A percentile compares a stretch with the other conserved stretches of the same genome.
Evolutionary conservation across 1,139 yeast genomes (phyloP).

Genomic region (Waltiozyma sp.): DNA sequence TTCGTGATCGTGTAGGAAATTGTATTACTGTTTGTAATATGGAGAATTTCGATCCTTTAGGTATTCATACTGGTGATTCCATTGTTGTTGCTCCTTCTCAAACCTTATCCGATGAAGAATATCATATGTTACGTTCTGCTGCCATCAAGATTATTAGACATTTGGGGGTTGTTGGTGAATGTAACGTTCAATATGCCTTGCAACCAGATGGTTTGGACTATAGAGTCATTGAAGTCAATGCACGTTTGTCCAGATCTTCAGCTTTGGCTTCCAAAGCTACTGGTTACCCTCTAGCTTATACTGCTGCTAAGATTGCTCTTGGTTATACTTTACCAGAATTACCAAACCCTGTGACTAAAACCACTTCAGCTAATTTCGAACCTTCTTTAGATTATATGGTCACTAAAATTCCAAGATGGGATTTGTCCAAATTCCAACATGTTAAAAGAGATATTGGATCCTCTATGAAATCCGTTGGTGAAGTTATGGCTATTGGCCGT

Average conservation of each 20-base stretch:
- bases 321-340: slow-evolving; percentile 92
- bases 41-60: slow-evolving; percentile 98
- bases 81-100: slow-evolving; percentile 98
- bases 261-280: slow-evolving; percentile 98
- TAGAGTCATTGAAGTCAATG: slow-evolving; percentile 95
- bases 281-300: slow-evolving; percentile 96
- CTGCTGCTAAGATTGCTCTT: slow-evolving; percentile 94
- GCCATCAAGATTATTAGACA: slow-evolving; percentile 97
- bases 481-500: slow-evolving; percentile 98
- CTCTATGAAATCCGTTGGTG: slow-evolving; percentile 98
- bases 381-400: slow-evolving; percentile 96
- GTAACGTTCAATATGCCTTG: slow-evolving; percentile 95
- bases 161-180: slow-evolving; percentile 97
- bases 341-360: slow-evolving; percentile 92
- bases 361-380: slow-evolving; percentile 93
- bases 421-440: slow-evolving; percentile 86
- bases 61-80: slow-evolving; percentile 98
- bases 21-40: slow-evolving; percentile 98
- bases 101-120: slow-evolving; percentile 92
- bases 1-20: slow-evolving; percentile 90
- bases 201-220: slow-evolving; percentile 93
- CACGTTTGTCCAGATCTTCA: slow-evolving; percentile 92
- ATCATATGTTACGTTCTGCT: slow-evolving; percentile 94
- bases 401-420: slow-evolving; percentile 98
- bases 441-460: slow-evolving; percentile 90